Evolutionary conservation across 2,329 filamentous ascomycete species (phyloP).

Genomic region (Colletotrichum costaricense): DNA sequence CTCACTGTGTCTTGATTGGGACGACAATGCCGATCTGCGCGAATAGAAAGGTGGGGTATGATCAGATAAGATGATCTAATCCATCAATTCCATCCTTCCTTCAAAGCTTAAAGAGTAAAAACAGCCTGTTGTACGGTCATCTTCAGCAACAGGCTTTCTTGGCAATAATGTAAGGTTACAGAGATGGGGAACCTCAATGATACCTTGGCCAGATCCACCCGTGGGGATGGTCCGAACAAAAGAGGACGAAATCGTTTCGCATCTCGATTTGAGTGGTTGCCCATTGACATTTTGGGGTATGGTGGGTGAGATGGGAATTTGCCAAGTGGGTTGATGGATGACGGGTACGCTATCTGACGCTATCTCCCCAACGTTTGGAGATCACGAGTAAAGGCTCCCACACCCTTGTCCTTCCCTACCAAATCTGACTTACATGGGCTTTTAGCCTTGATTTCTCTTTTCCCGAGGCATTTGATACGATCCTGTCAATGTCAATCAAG

Average conservation of each 20-base stretch:
- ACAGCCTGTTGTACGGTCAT: not conserved
- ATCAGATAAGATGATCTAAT: slow-evolving; percentile 15
- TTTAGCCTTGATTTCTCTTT: not conserved
- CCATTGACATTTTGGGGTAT: too few relatives aligned
- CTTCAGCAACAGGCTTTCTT: not conserved
- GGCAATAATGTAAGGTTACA: not conserved
- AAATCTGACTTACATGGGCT: not conserved
- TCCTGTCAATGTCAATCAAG: not conserved
- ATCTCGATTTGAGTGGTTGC: not conserved
- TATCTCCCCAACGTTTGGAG: slow-evolving; percentile 5
- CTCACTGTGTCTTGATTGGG: not conserved
- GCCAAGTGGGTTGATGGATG: not conserved
- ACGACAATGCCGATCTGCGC: not conserved
- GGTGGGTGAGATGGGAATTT: not conserved
- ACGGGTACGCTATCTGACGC: slow-evolving; percentile 17
- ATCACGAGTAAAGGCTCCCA: not conserved
- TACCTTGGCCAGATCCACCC: not conserved
- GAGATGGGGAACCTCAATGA: not conserved
- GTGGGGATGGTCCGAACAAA: not conserved
- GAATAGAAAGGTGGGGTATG: not conserved
- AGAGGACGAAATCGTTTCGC: not conserved
- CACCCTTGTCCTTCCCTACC: not conserved
- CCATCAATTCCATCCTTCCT: slow-evolving; percentile 5
- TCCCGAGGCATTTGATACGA: not conserved
- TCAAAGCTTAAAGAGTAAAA: too few relatives aligned